These are phyloP conservation scores for Backusella tarrabulga DNA, from an alignment of 192 early-diverging fungal species.

Conservation along the genomic window DNA sequence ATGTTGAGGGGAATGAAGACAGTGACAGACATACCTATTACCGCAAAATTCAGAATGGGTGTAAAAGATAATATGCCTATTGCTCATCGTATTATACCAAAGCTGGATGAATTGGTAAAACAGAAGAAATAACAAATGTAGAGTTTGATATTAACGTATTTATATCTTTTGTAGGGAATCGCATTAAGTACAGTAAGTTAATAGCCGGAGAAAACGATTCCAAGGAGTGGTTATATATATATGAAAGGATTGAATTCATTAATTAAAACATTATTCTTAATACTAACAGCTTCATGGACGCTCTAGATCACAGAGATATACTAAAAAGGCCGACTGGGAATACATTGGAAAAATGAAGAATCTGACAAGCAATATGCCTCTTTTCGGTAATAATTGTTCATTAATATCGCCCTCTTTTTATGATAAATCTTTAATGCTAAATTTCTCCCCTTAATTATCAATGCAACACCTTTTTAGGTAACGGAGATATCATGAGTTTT, in stretches of 20 bases:
- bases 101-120: constrained; percentile 57
- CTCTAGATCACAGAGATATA: constrained; percentile 90
- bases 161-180: constrained; percentile 41
- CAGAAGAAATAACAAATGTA: neutral
- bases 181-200: constrained; percentile 53
- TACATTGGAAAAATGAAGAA: constrained; percentile 73
- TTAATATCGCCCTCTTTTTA: neutral
- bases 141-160: neutral
- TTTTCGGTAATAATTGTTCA: constrained; percentile 47
- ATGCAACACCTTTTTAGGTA: constrained; percentile 32
- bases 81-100: constrained; percentile 74
- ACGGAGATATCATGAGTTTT: constrained; percentile 82
- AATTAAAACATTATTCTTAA: neutral
- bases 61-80: constrained; percentile 54
- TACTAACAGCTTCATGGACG: constrained; percentile 76
- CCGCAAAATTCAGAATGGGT: constrained; percentile 90
- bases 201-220: neutral
- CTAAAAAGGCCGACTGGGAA: constrained; percentile 86
- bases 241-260: neutral
- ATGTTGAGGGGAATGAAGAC: constrained; percentile 73
- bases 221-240: neutral
- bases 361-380: constrained; percentile 39
- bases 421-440: neutral
- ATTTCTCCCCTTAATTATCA: neutral
- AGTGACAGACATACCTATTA: constrained; percentile 78